Percentiles rank a stretch among this genome's conserved stretches.
phyloP scores from a whole-genome alignment of 2,329 filamentous ascomycete species.

The Aspergillus aculeatinus region DNA sequence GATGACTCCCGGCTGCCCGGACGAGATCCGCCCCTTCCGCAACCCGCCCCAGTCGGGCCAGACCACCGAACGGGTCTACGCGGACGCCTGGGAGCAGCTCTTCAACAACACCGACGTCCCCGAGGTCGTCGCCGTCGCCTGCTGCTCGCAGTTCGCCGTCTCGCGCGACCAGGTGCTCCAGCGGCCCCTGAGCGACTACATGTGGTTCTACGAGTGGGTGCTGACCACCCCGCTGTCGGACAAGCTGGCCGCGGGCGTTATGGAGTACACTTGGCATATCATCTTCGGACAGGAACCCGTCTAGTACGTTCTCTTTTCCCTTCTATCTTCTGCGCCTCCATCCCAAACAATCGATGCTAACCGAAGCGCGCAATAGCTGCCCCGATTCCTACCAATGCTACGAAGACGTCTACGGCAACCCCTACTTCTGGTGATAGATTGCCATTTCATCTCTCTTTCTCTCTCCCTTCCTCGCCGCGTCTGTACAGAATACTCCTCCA shows the following conservation, averaged over 20 bases:
- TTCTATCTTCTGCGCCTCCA: too few relatives aligned
- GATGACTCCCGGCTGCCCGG: conserved; percentile 34
- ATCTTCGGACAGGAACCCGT: conserved; percentile 33
- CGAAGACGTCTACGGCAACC: conserved; percentile 58
- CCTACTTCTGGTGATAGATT: conserved; percentile 22
- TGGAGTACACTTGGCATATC: conserved; percentile 60
- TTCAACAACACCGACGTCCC: conserved; percentile 43
- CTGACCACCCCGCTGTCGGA: conserved; percentile 47
- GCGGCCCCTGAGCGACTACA: conserved; percentile 46
- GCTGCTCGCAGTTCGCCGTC: conserved; percentile 55
- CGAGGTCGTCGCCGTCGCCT: conserved; percentile 45
- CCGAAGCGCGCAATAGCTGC: conserved; percentile 47
- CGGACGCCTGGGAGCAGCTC: conserved; percentile 36
- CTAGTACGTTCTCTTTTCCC: conserved; percentile 11
- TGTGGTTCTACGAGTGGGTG: conserved; percentile 49
- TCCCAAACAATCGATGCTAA: neutral
- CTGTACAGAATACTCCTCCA: conserved; percentile 4
- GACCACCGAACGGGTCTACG: conserved; percentile 31
- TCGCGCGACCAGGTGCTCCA: conserved; percentile 46
- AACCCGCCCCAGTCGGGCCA: conserved; percentile 27
- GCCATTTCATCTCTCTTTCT: neutral
- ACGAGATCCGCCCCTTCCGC: conserved; percentile 32
- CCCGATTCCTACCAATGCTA: conserved; percentile 60
- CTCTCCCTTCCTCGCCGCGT: neutral
- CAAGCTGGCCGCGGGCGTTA: conserved; percentile 48